Evolutionary conservation across 306 rosid species (phyloP).

Genomic region (Rosa multiflora): DNA sequence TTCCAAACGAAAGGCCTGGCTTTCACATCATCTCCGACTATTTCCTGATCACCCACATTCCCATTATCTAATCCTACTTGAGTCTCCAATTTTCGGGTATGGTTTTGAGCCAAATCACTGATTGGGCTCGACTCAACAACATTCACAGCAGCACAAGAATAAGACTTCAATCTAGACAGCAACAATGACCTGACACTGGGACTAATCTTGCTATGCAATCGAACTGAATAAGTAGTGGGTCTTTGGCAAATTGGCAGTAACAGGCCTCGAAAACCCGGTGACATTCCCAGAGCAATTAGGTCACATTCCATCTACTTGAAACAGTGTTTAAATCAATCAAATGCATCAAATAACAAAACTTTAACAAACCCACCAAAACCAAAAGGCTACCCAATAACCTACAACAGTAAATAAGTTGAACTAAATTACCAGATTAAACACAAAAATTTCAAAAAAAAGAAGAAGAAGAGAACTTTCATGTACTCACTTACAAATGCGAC

Average conservation of each 20-base stretch:
- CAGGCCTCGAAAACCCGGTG: background rate
- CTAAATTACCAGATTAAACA: background rate
- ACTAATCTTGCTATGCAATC: conserved; percentile 22
- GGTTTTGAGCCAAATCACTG: background rate
- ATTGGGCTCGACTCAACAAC: conserved; percentile 10
- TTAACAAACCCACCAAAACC: background rate
- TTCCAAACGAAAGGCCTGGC: background rate
- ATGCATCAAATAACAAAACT: background rate
- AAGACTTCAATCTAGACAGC: conserved; percentile 10
- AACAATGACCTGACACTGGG: conserved; percentile 11
- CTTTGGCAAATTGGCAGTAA: conserved; percentile 12
- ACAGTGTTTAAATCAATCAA: background rate
- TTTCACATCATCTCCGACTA: conserved; percentile 16
- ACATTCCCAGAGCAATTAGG: conserved; percentile 25
- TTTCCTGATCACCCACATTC: background rate
- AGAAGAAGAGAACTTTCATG: background rate
- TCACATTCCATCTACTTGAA: conserved; percentile 25
- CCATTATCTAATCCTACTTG: background rate
- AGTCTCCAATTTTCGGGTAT: background rate
- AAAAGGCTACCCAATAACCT: background rate
- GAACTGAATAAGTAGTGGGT: background rate
- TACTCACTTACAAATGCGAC: background rate
- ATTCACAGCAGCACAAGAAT: conserved; percentile 9
- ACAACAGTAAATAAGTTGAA: background rate
- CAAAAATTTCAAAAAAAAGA: background rate